Conservation (phyloP, 805 yeast genomes). For the Zygosaccharomyces siamensis region DNA sequence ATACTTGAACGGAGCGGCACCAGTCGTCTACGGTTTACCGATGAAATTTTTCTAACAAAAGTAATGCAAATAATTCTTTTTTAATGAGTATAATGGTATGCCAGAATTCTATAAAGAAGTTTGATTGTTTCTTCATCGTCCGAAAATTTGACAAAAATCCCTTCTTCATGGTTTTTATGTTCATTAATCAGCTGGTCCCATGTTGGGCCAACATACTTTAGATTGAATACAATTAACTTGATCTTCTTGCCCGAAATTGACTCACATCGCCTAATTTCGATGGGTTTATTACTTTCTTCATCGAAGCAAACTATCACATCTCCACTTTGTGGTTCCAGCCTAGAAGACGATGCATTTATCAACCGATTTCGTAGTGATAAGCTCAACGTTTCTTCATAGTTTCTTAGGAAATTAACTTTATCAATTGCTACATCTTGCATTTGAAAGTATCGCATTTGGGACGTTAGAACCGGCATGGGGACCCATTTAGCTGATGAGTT, state of each 20-base stretch:
- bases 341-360: not conserved
- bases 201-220: conserved; percentile 1
- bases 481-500: conserved; percentile 12
- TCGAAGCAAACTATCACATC: conserved; percentile 10
- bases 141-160: conserved; percentile 11
- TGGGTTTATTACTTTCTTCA: not conserved
- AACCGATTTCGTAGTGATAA: not conserved
- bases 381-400: conserved; percentile 1
- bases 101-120: conserved; percentile 12
- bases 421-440: conserved; percentile 10
- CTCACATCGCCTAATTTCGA: conserved; percentile 4
- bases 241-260: not conserved
- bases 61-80: not conserved
- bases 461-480: conserved; percentile 13
- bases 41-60: conserved; percentile 11
- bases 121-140: conserved; percentile 10
- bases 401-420: not conserved
- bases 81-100: conserved; percentile 4
- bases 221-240: conserved; percentile 7
- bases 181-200: conserved; percentile 2
- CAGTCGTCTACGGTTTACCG: conserved; percentile 87
- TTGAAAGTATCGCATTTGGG: conserved; percentile 9
- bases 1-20: conserved; percentile 88
- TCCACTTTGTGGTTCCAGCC: conserved; percentile 5
- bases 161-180: conserved; percentile 6